Evolutionary conservation across 768 basidiomycete species (phyloP), one percentile per base, ranked within the genome.

Genomic region (Neoboletus subvelutipes): DNA sequence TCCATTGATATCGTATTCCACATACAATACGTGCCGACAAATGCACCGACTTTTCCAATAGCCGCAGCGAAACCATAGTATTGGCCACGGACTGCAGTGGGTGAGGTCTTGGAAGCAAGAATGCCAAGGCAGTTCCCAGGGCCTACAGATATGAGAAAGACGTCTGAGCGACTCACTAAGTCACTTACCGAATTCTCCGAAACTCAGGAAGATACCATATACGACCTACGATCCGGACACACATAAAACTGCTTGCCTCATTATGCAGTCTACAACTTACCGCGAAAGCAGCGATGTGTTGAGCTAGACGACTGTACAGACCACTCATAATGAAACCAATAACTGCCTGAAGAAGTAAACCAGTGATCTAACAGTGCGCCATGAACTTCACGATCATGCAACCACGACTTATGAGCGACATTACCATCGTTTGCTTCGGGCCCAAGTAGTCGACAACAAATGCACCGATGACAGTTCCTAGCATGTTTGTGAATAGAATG

Each of bases 261-360:
- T 53, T 26, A 22, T 36, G 10, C 17, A 20, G 43, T 40, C 22
- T 24, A 31, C 17, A 28, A 72, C 82, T 62, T 59, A 86, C 87
- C 31, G 90, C 87, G 59, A 92, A 94, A 8, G 78, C 90, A n/a
- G 73, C 90, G 50, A 92, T 79, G 58, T 90, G 78, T 4, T 75
- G 65, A 13, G 80, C 80, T 52, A 94, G 76, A 73, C 77, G 75
- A 26, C 58, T 65, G 73, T 95, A 97, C 20, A 84, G 75, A 1
- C 92, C 95, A 59, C 90, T 90, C 87, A 98, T 91, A 70, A 92
- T 83, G 74, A 97, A 97, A 7, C 95, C 91, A 47, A 90, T 76
- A 59, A 90, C 49, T 2, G 88, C 85, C 69, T 92, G 90, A 26
- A 72, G 63, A 28, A 90, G 40, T 11, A 92, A 78, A 45, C 90